A percentile compares a stretch with the other conserved stretches of the same genome.
Conservation (phyloP, 2,329 filamentous ascomycete genomes). For the Penicillium nordicum region DNA sequence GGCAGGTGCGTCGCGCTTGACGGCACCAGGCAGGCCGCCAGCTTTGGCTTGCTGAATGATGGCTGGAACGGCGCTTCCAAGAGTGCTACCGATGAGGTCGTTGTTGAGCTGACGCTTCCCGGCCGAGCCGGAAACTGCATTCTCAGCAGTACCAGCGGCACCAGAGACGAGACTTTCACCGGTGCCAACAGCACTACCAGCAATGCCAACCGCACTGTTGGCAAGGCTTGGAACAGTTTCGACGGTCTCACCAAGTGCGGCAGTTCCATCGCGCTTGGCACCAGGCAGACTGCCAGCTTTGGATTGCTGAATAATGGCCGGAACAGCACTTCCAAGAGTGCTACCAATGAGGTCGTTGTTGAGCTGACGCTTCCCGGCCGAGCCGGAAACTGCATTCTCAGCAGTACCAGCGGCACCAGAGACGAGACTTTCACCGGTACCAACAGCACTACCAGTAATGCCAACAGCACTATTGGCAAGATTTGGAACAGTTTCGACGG, state of each 20-base stretch:
- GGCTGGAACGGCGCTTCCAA: neutral
- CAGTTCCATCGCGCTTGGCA: constrained; percentile 1
- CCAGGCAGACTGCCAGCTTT: neutral
- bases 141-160: constrained; percentile 12
- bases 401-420: constrained; percentile 7
- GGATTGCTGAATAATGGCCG: neutral
- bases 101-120: neutral
- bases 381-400: constrained; percentile 4
- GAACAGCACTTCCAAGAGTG: neutral
- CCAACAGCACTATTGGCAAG: constrained; percentile 13
- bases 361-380: neutral
- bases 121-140: neutral
- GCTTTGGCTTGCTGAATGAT: neutral
- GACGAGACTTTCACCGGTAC: constrained; percentile 14
- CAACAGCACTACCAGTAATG: constrained; percentile 14
- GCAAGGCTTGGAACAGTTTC: neutral
- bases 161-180: constrained; percentile 9
- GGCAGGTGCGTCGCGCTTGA: constrained; percentile 2
- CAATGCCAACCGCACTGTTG: constrained; percentile 6
- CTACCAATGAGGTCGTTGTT: neutral
- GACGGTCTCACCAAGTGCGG: neutral
- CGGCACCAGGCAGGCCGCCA: neutral
- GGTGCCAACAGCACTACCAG: constrained; percentile 15
- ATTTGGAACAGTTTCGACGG: constrained; percentile 5
- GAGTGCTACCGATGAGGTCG: neutral